Evolutionary conservation across 805 yeast species (phyloP).

Genomic region (Helenozyma rhizophorensis): DNA sequence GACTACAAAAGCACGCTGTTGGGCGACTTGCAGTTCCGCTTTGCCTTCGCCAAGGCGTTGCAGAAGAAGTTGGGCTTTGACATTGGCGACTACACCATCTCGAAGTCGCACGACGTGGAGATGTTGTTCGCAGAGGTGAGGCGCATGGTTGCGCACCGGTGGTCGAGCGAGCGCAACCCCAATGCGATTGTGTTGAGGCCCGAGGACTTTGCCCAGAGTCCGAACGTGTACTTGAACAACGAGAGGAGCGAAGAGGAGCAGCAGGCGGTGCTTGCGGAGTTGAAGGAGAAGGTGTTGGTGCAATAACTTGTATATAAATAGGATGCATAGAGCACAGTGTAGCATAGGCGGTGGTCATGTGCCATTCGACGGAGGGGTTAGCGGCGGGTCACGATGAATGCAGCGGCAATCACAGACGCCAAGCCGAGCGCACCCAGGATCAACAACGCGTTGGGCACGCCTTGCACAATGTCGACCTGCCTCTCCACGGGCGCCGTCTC

Average conservation of each 20-base stretch:
- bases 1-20: conserved; percentile 5
- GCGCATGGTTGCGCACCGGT: conserved; percentile 36
- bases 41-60: conserved; percentile 44
- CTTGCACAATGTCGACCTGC: conserved; percentile 37
- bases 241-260: conserved; percentile 46
- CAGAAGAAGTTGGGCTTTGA: conserved; percentile 47
- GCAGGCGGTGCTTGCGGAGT: conserved; percentile 40
- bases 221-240: conserved; percentile 53
- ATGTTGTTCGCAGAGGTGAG: conserved; percentile 36
- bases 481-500: conserved; percentile 7
- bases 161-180: conserved; percentile 64
- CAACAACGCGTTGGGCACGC: conserved; percentile 56
- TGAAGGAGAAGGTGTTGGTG: conserved; percentile 43
- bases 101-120: conserved; percentile 36
- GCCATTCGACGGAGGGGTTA: no score
- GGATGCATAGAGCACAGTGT: background rate
- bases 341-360: no score
- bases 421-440: conserved; percentile 61
- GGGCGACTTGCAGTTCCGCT: conserved; percentile 44
- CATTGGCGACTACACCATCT: conserved; percentile 48
- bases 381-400: conserved; percentile 6
- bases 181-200: conserved; percentile 62
- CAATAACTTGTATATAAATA: conserved; percentile 9
- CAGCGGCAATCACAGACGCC: conserved; percentile 41
- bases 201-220: conserved; percentile 47